Evolutionary conservation across 352 stramenopile genomes (phyloP).

Genomic region (Globisporangium rhizosaccharum): DNA sequence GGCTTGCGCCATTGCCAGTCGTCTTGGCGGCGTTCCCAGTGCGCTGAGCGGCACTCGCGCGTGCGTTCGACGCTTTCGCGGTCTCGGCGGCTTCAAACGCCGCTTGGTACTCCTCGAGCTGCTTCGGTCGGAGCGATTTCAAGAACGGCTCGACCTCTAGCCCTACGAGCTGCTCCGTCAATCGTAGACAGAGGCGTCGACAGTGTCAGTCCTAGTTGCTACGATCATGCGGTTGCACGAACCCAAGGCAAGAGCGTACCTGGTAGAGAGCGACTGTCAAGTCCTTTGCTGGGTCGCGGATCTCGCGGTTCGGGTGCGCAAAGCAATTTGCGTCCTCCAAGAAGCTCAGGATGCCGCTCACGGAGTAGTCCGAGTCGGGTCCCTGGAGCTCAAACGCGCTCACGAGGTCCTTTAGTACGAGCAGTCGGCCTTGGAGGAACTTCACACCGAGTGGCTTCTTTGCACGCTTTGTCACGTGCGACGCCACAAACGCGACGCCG

Average conservation of each 20-base stretch:
- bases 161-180: constrained; percentile 28
- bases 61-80: constrained; percentile 24
- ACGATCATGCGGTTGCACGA: not conserved
- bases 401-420: constrained; percentile 58
- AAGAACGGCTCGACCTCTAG: constrained; percentile 72
- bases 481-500: constrained; percentile 52
- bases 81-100: constrained; percentile 74
- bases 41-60: constrained; percentile 13
- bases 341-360: constrained; percentile 67
- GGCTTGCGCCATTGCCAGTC: not conserved
- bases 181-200: not conserved
- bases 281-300: constrained; percentile 86
- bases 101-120: constrained; percentile 88
- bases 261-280: constrained; percentile 76
- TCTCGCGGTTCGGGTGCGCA: constrained; percentile 82
- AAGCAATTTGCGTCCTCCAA: constrained; percentile 83
- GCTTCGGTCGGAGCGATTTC: constrained; percentile 82
- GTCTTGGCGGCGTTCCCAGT: not conserved
- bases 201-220: too few relatives aligned
- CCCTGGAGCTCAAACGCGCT: constrained; percentile 39
- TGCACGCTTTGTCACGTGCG: constrained; percentile 57
- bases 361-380: constrained; percentile 43
- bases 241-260: constrained; percentile 14
- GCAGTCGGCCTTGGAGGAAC: constrained; percentile 54
- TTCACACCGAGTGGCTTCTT: constrained; percentile 78